Evolutionary conservation across 2,329 filamentous ascomycete genomes (phyloP), one percentile per base, ranked within the genome.

Genomic region (Cercospora zeae-maydis): DNA sequence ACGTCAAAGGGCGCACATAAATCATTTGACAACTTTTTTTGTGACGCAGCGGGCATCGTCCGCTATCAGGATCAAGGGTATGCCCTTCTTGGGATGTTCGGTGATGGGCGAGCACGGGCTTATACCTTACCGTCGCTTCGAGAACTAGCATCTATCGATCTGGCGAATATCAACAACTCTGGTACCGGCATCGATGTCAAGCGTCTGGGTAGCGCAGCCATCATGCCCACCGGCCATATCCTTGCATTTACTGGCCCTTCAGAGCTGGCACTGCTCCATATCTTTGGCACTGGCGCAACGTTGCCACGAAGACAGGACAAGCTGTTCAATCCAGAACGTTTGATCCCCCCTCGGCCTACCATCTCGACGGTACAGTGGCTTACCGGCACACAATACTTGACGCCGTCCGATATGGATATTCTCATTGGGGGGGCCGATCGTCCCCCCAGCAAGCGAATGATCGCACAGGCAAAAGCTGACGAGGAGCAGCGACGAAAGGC

Each of bases 291-390:
- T 1, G 91, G 90, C 3, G 81, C 87, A 64, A 77, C 81, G 30
- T 78, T 91, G 65, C 67, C 65, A n/a, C 77, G 73, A 47, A 79
- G 80, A 14, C 79, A 85, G n/a, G 93, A 97, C 73, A 86, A 82
- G 7, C 81, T 99, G 2, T 86, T 91, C 76, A 96, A 98, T 73
- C 87, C 90, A 0, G 82, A 90, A 62, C 84, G 91, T 0, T 74
- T 84, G 14, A 83, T 90, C 21, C 93, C 93, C 1, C 83, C 91
- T 11, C 86, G 95, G 1, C 95, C 95, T 0, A 96, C 92, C 0
- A 99, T 99, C 64, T 96, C 91, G 19, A 96, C 96, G 71, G 78
- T 99, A 37, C 92, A 98, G 77, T 99, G 95, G 95, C 92, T 99
- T 58, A 90, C 92, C 0, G 95, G 95, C 3, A 98, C 93, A 1